These are phyloP conservation scores for Amphibolis antarctica DNA, from an alignment of 106 monocot genomes.

Conservation along the genomic window DNA sequence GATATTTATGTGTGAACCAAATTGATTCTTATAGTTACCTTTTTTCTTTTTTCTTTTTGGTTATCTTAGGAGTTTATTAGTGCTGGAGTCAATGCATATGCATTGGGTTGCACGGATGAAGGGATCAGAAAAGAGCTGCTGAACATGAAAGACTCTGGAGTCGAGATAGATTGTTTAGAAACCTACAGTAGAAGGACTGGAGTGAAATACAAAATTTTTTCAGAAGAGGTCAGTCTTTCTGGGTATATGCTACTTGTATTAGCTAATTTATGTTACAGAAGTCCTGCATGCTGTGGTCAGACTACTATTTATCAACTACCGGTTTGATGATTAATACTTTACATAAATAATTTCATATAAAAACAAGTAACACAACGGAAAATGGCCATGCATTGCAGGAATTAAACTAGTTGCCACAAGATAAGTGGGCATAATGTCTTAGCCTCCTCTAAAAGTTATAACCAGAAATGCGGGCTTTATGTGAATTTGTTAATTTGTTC, in stretches of 20 bases:
- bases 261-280: too few relatives aligned
- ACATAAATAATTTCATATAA: too few relatives aligned
- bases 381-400: too few relatives aligned
- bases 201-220: slow-evolving; percentile 56
- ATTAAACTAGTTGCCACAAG: too few relatives aligned
- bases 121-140: slow-evolving; percentile 75
- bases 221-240: slow-evolving; percentile 46
- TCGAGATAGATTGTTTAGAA: slow-evolving; percentile 46
- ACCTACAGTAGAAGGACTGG: slow-evolving; percentile 45
- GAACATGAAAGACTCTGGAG: slow-evolving; percentile 46
- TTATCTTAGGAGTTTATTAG: slow-evolving; percentile 60
- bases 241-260: neutral
- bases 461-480: too few relatives aligned
- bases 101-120: slow-evolving; percentile 90
- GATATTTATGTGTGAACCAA: neutral
- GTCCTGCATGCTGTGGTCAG: too few relatives aligned
- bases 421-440: too few relatives aligned
- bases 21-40: neutral
- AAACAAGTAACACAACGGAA: too few relatives aligned
- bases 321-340: too few relatives aligned
- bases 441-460: too few relatives aligned
- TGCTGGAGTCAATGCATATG: slow-evolving; percentile 89
- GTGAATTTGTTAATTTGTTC: too few relatives aligned
- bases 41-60: neutral
- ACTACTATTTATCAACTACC: too few relatives aligned